A percentile compares a stretch with the other conserved stretches of the same genome.
Evolutionary conservation across 139 green algal genomes (phyloP).

Genomic region (Chlorella sp.): DNA sequence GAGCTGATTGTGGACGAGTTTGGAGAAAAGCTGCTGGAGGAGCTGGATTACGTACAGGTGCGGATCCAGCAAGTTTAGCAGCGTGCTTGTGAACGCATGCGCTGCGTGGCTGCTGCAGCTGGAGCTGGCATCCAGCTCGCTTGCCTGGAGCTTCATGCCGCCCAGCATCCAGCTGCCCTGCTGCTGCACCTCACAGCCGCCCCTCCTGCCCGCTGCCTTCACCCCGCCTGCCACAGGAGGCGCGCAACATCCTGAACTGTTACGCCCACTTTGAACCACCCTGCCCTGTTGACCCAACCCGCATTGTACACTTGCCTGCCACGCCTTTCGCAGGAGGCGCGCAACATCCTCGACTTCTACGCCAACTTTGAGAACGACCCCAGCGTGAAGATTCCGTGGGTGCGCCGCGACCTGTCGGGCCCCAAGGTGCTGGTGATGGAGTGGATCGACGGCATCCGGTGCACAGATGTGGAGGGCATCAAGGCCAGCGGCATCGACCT

Average conservation of each 20-base stretch:
- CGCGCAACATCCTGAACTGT: conserved; percentile 96
- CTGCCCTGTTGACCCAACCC: conserved; percentile 34
- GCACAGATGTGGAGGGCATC: conserved; percentile 81
- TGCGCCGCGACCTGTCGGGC: conserved; percentile 84
- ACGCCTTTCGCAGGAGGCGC: too few species aligned
- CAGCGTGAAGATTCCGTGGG: conserved; percentile 98
- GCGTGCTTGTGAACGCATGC: too few species aligned
- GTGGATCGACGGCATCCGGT: conserved; percentile 98
- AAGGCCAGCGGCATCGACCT: conserved; percentile 79
- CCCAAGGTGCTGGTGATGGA: conserved; percentile 94
- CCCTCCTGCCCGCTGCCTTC: too few species aligned
- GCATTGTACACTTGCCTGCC: too few species aligned
- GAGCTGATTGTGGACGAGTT: conserved; percentile 99
- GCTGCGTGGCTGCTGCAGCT: too few species aligned
- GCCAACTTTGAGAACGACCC: conserved; percentile 93
- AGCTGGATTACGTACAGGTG: conserved; percentile 95
- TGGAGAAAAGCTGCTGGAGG: conserved; percentile 98
- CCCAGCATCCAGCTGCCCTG: too few species aligned
- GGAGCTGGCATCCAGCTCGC: too few species aligned
- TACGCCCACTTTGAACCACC: conserved; percentile 95
- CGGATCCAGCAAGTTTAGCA: too few species aligned
- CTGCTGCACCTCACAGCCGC: too few species aligned
- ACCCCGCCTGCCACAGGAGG: conserved; percentile 64
- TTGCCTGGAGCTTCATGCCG: too few species aligned
- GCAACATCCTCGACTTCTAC: conserved; percentile 78